Percentiles rank a stretch among this genome's conserved stretches.
phyloP scores from a whole-genome alignment of 345 rosid genomes.

The Murraya paniculata region DNA sequence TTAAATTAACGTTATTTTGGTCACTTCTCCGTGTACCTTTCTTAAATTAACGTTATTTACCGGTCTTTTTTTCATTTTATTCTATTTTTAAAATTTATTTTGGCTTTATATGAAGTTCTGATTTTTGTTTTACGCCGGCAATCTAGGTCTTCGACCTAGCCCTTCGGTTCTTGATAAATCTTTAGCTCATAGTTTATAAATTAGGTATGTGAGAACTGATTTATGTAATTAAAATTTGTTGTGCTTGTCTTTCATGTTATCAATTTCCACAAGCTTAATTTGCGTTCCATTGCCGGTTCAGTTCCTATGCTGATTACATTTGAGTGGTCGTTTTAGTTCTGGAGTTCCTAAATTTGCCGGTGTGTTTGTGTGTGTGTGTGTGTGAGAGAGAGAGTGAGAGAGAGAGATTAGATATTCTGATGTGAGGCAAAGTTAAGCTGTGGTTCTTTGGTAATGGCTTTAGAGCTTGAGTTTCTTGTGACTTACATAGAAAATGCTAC shows the following conservation, averaged over 20 bases:
- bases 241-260: not conserved
- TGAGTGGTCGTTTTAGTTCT: not conserved
- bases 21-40: not conserved
- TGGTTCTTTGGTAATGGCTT: too few species aligned
- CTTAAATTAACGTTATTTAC: not conserved
- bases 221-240: constrained; percentile 1
- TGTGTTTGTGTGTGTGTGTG: not conserved
- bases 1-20: not conserved
- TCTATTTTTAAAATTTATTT: not conserved
- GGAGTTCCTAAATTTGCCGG: not conserved
- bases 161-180: not conserved
- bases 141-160: not conserved
- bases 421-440: not conserved
- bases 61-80: not conserved
- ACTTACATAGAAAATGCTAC: not conserved
- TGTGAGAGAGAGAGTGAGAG: too few species aligned
- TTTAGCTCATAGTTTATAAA: not conserved
- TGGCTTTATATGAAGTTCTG: not conserved
- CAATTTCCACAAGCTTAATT: not conserved
- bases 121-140: not conserved
- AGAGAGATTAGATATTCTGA: not conserved
- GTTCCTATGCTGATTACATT: not conserved
- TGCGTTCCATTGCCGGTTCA: not conserved
- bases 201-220: constrained; percentile 3
- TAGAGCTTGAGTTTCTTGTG: not conserved